Percentiles rank a stretch among this genome's conserved stretches.
Conservation (phyloP, 139 green algal genomes). For the Volvox reticuliferus region DNA sequence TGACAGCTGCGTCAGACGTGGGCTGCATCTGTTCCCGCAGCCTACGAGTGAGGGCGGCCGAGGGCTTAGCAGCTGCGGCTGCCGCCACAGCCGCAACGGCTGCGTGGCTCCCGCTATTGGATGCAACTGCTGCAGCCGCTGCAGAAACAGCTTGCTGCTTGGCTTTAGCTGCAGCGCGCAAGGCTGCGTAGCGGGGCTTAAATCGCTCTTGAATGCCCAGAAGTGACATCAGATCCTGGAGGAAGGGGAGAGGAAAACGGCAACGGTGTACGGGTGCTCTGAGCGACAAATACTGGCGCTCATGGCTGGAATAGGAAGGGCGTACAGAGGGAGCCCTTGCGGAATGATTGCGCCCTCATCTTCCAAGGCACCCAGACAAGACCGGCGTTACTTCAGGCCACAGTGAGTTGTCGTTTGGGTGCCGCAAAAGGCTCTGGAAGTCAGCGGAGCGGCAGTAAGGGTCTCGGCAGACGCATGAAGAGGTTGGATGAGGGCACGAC, state of each 20-base stretch:
- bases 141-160: slow-evolving; percentile 30
- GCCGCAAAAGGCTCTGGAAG: too few species aligned
- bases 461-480: neutral
- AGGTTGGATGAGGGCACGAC: neutral
- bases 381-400: too few species aligned
- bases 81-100: neutral
- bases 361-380: too few species aligned
- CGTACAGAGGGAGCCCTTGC: neutral
- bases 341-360: too few species aligned
- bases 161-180: slow-evolving; percentile 41
- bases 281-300: neutral
- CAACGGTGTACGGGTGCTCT: neutral
- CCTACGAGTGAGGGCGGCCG: neutral
- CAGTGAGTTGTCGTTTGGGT: too few species aligned
- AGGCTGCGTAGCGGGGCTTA: slow-evolving; percentile 55
- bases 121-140: slow-evolving; percentile 27
- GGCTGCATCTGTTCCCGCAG: slow-evolving; percentile 46
- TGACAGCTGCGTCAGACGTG: slow-evolving; percentile 11
- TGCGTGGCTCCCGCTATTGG: neutral
- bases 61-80: neutral
- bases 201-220: slow-evolving; percentile 58
- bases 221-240: slow-evolving; percentile 61
- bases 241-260: neutral
- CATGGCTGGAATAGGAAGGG: neutral
- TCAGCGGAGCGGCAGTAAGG: too few species aligned